Base-by-base conservation (phyloP, 1,284 basidiomycete species). In the Pseudozyma flocculosa region DNA sequence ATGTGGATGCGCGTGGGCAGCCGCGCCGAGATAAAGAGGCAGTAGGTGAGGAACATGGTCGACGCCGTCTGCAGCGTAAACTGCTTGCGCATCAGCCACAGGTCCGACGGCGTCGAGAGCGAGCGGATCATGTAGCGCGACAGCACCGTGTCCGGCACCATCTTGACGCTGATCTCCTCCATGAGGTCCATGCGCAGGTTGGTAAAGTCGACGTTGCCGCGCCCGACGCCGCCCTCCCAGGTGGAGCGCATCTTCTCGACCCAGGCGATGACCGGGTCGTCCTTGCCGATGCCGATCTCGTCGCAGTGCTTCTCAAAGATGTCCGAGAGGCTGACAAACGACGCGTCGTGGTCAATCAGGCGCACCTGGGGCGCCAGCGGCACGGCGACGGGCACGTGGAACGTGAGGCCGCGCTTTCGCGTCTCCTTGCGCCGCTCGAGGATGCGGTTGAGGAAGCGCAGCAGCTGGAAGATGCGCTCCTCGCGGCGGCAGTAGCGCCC, bases 11-110 rank as follows among this genome's bases (percentile, higher is more conserved):
- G 86, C 17, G 85, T 82, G 0, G 94, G 94, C 7, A 86, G 82
- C 40, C 95, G 87, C 72, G 88, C 89, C 43, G 88, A 88, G 46
- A 98, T 83, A 68, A 87, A 90, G 65, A 96, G 85, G 39, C 89
- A 82, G 76, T 90, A 96, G 9, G 92, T 95, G 83, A 95, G 87
- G 83, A 98, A 98, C 70, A 89, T 89, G 38, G 85, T 86, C 0
- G 90, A 84, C 0, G 95, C 91, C 40, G 91, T 83, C 77, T 98
- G 93, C 40, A 89, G 80, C 11, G 93, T 88, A 79, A 98, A 96
- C 79, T 96, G 92, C 81, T 96, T 98, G 61, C 95, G 86, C 86
- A 97, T 91, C 59, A 90, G 85, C 93, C 94, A 99, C 5, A 98
- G 83, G 68, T 95, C 92, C 54, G 86, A 85, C 1, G 94, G 87